A percentile compares a stretch with the other conserved stretches of the same genome.
These are phyloP conservation scores for Kurtzmaniella cleridarum DNA, from an alignment of 805 yeast genomes.

Conservation along the genomic window DNA sequence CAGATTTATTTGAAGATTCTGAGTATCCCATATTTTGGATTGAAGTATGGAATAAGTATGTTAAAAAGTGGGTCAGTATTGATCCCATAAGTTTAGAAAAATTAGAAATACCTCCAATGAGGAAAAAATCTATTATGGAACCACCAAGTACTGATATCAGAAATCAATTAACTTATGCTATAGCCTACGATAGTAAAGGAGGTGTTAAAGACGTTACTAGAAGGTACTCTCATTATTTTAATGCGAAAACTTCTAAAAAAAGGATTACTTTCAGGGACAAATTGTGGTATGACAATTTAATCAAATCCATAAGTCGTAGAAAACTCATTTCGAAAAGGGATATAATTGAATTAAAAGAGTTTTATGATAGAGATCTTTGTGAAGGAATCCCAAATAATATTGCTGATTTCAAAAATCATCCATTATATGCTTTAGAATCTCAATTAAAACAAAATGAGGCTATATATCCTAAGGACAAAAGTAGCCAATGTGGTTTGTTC, in stretches of 20 bases:
- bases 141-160: conserved; percentile 60
- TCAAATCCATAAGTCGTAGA: conserved; percentile 18
- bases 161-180: conserved; percentile 64
- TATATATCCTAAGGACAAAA: conserved; percentile 54
- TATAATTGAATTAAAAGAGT: conserved; percentile 54
- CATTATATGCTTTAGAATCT: conserved; percentile 72
- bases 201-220: conserved; percentile 79
- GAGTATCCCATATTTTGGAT: conserved; percentile 81
- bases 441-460: conserved; percentile 73
- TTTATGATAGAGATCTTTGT: conserved; percentile 52
- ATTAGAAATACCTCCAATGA: conserved; percentile 55
- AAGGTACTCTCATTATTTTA: conserved; percentile 65
- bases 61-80: conserved; percentile 74
- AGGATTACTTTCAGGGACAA: conserved; percentile 55
- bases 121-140: conserved; percentile 55
- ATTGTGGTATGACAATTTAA: conserved; percentile 54
- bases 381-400: conserved; percentile 88
- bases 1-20: conserved; percentile 17
- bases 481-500: conserved; percentile 62
- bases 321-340: conserved; percentile 32
- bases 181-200: conserved; percentile 67
- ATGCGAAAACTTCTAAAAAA: conserved; percentile 70
- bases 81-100: conserved; percentile 68
- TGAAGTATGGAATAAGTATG: conserved; percentile 82
- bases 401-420: conserved; percentile 83